Evolutionary conservation across 2,329 filamentous ascomycete genomes (phyloP).

Genomic region (Grosmannia huntii): DNA sequence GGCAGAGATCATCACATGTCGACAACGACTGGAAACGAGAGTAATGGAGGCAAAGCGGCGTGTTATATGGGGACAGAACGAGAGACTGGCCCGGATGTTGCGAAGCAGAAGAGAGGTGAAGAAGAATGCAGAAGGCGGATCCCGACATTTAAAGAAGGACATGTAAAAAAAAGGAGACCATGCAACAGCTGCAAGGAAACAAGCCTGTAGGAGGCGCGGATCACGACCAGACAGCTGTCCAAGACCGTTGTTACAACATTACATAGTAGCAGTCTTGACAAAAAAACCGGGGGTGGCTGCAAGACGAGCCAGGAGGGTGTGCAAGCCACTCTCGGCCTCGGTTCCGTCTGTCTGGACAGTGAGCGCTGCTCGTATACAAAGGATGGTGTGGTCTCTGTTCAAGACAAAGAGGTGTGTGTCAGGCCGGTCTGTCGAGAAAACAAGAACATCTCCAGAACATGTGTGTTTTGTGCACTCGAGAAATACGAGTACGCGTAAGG

Average conservation of each 20-base stretch:
- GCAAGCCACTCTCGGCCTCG: neutral
- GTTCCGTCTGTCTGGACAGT: too few relatives aligned
- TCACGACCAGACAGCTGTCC: neutral
- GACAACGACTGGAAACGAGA: neutral
- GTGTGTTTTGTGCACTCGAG: too few relatives aligned
- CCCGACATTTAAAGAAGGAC: neutral
- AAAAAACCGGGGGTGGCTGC: neutral
- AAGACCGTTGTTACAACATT: neutral
- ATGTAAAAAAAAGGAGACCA: neutral
- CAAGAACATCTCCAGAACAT: too few relatives aligned
- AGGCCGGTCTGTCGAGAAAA: too few relatives aligned
- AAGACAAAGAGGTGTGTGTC: too few relatives aligned
- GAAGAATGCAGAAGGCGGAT: neutral
- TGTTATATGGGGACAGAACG: neutral
- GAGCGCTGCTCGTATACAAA: too few relatives aligned
- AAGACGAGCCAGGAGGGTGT: neutral
- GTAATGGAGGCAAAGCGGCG: neutral
- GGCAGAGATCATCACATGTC: neutral
- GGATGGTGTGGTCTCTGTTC: too few relatives aligned
- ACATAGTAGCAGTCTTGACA: neutral
- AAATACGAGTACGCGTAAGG: too few relatives aligned
- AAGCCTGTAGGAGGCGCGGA: neutral
- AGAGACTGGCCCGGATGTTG: neutral
- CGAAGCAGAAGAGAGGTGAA: neutral
- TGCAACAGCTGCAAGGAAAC: neutral